phyloP scores from a whole-genome alignment of 345 rosid species.

The Populus ilicifolia region DNA sequence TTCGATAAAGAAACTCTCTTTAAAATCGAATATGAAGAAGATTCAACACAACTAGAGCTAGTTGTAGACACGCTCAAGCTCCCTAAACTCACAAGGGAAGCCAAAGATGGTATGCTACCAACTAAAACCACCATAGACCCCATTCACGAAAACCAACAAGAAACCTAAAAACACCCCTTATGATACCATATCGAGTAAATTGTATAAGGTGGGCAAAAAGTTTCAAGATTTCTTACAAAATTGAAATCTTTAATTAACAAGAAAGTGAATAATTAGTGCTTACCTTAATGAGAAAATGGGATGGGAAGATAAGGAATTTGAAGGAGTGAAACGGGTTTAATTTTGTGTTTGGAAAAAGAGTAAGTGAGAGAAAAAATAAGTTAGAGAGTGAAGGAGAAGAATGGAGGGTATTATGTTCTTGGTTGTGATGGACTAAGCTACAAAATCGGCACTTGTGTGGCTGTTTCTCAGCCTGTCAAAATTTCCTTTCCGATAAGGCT shows the following conservation, averaged over 20 bases:
- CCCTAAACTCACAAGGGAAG: slow-evolving; percentile 59
- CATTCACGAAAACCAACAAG: slow-evolving; percentile 23
- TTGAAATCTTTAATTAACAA: neutral
- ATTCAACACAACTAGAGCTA: slow-evolving; percentile 33
- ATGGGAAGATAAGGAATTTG: neutral
- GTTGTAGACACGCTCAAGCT: slow-evolving; percentile 28
- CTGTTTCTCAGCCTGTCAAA: slow-evolving; percentile 53
- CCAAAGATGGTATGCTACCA: slow-evolving; percentile 77
- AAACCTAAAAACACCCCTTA: neutral
- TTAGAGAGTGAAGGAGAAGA: neutral
- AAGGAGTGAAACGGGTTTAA: neutral
- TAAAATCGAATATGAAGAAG: slow-evolving; percentile 39
- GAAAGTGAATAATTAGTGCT: neutral
- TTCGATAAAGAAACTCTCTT: slow-evolving; percentile 56
- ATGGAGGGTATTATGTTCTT: slow-evolving; percentile 5
- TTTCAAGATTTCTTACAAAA: neutral
- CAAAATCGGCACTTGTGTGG: slow-evolving; percentile 44
- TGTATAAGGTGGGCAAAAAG: neutral
- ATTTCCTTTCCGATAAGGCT: slow-evolving; percentile 40
- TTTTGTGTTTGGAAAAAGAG: neutral
- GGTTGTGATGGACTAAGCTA: neutral
- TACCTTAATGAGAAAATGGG: neutral
- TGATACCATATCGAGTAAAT: neutral
- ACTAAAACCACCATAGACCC: slow-evolving; percentile 63
- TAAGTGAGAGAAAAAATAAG: neutral